phyloP scores from a whole-genome alignment of 129 eudicot genomes.

The Glebionis coronaria region DNA sequence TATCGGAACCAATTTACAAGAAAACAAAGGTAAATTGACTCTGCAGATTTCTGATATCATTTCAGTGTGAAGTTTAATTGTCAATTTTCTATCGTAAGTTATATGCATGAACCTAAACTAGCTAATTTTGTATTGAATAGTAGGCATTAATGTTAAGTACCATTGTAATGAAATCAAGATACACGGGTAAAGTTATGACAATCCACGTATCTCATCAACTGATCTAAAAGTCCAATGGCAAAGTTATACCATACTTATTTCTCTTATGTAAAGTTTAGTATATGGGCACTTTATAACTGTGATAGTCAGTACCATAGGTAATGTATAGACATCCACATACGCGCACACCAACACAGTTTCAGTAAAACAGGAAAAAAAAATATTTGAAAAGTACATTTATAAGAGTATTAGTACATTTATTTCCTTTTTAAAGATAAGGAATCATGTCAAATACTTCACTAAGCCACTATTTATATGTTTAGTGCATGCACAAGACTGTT shows the following conservation, averaged over 20 bases:
- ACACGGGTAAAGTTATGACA: conserved; percentile 63
- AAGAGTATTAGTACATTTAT: conserved; percentile 7
- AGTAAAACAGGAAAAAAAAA: neutral
- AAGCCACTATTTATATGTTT: no score
- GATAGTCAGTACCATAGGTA: conserved; percentile 12
- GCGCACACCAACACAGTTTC: neutral
- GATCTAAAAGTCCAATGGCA: conserved; percentile 32
- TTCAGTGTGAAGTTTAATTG: neutral
- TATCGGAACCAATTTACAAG: conserved; percentile 84
- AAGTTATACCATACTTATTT: neutral
- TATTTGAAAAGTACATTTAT: conserved; percentile 9
- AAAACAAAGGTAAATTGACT: conserved; percentile 63
- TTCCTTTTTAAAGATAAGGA: no score
- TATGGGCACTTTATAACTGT: neutral
- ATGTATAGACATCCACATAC: conserved; percentile 18
- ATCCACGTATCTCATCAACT: conserved; percentile 91
- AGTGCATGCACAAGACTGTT: no score
- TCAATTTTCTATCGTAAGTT: neutral
- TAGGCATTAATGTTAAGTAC: conserved; percentile 78
- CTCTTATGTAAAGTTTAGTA: conserved; percentile 18
- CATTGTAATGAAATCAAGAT: conserved; percentile 84
- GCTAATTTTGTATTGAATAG: conserved; percentile 5
- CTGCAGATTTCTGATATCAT: neutral
- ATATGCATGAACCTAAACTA: neutral
- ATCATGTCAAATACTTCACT: no score